Base-by-base conservation (phyloP, 2,329 filamentous ascomycete genomes). In the Ascosphaera aggregata region DNA sequence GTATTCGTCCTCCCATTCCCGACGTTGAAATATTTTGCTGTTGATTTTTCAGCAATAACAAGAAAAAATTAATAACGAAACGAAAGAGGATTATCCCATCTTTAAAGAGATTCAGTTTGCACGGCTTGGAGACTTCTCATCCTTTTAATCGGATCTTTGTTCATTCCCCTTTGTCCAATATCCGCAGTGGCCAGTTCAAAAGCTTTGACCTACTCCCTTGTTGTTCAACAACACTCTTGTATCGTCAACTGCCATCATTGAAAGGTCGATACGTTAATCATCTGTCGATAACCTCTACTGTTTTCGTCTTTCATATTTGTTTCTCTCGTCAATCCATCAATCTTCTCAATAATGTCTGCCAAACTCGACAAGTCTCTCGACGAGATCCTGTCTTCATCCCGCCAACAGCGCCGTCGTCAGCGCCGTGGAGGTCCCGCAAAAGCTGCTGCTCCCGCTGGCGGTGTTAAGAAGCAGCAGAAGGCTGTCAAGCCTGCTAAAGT, bases 341-440 rank as follows among this genome's bases (percentile, higher is more conserved):
- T 35, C 39, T 3, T 13, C 39, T 40, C 35, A 36, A 77, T 51
- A 49, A 92, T 93, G 84, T 81, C 82, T 67, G 77, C 73, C 66
- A 94, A 94, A 66, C 79, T 98, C 55, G 84, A 94, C 61, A 77
- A 91, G 67, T 85, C 84, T 65, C 80, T 98, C 49, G 89, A 95
- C 60, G 84, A 94, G 64, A 94, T 98, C 62, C 76, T 93, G 66
- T 81, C 78, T 58, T 79, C 74, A 54, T 74, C 69, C 60, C 62
- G 70, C 61, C 56, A 65, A 57, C 54, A 65, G 61, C 58, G 62
- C 47, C 59, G 63, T 44, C 58, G 60, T 47, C 56, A 56, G 43
- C 60, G 60, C 41, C 64, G 65, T 49, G 59, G 61, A 40, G 43
- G 40, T 39, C 18, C 42, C 40, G 48, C 53, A 41, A 51, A 69